Percentiles rank a stretch among this genome's conserved stretches.
These are phyloP conservation scores for Solanum peruvianum DNA, from an alignment of 257 asterid species.

Conservation along the genomic window DNA sequence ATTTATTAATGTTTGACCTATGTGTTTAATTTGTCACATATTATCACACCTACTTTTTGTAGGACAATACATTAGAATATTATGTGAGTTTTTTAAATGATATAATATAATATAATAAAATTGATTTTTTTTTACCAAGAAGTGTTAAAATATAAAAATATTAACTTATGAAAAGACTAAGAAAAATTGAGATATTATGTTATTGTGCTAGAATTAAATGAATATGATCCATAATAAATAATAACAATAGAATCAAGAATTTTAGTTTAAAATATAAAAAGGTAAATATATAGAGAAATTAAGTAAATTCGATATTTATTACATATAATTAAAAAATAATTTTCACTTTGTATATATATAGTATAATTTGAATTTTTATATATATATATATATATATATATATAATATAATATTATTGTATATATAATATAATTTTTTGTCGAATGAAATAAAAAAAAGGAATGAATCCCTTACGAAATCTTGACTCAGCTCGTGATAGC, in stretches of 20 bases:
- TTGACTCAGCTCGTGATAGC: background rate
- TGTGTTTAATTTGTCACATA: background rate
- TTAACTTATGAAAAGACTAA: too few species aligned
- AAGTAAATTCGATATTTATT: too few species aligned
- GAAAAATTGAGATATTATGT: too few species aligned
- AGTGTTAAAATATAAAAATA: background rate
- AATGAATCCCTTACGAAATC: background rate
- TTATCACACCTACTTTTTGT: background rate
- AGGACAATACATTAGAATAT: background rate
- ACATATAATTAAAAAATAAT: too few species aligned
- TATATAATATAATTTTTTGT: too few species aligned
- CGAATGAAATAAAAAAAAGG: too few species aligned
- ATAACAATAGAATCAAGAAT: too few species aligned
- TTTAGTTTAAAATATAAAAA: too few species aligned
- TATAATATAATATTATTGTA: background rate
- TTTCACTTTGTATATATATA: too few species aligned
- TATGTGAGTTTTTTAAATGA: background rate
- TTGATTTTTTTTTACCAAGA: background rate
- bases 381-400: too few species aligned
- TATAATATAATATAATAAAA: background rate
- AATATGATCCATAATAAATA: background rate
- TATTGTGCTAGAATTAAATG: background rate
- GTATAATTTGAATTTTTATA: too few species aligned
- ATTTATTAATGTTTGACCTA: background rate
- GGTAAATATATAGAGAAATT: too few species aligned